Evolutionary conservation across 495 filamentous ascomycete genomes (phyloP).

Genomic region (Neurospora sublineolata): DNA sequence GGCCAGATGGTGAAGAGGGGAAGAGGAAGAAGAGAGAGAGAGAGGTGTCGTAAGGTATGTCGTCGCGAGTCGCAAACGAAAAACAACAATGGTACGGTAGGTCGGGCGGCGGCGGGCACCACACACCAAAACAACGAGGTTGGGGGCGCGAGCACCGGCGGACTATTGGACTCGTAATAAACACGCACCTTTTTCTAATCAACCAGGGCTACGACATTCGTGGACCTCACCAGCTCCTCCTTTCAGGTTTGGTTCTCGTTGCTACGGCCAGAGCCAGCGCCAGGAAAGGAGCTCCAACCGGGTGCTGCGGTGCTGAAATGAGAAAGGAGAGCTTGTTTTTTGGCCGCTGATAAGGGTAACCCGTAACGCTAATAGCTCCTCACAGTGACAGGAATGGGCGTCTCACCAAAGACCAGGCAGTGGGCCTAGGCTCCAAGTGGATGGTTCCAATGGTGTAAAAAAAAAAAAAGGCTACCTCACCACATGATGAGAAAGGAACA

Average conservation of each 20-base stretch:
- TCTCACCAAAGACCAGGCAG: neutral
- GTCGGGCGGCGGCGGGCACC: neutral
- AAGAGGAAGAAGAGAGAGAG: neutral
- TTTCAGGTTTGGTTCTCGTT: neutral
- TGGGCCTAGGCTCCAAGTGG: neutral
- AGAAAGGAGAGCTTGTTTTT: neutral
- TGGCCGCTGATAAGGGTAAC: neutral
- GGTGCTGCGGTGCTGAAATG: neutral
- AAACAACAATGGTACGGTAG: neutral
- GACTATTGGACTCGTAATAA: neutral
- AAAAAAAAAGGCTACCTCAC: neutral
- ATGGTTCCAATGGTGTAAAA: neutral
- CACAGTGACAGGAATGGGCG: neutral
- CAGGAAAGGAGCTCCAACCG: neutral
- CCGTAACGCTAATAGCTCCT: neutral
- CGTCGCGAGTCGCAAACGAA: neutral
- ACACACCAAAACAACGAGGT: neutral
- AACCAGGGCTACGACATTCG: neutral
- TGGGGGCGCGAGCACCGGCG: neutral
- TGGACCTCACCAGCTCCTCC: neutral
- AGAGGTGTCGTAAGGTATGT: neutral
- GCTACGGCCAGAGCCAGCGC: neutral
- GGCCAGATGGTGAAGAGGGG: neutral
- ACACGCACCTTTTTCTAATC: neutral
- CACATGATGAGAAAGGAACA: neutral